Evolutionary conservation across 306 rosid genomes (phyloP).

Genomic region (Acacia crassicarpa): DNA sequence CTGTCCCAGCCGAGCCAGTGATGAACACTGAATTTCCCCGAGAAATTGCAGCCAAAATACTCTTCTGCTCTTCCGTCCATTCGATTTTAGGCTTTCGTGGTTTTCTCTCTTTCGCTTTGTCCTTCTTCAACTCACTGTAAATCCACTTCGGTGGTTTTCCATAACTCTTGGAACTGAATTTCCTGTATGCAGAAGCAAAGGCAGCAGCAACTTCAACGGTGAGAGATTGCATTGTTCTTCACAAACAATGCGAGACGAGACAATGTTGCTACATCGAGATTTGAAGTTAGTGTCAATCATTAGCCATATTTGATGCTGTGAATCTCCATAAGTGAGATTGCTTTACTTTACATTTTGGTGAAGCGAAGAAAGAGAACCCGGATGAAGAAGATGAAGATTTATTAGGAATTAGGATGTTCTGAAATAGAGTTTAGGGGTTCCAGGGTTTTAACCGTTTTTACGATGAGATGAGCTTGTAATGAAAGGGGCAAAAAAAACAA

Average conservation of each 20-base stretch:
- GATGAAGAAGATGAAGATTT: not conserved
- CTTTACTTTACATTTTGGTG: not conserved
- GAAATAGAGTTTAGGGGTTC: too few relatives aligned
- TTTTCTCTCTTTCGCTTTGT: not conserved
- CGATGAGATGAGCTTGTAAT: too few relatives aligned
- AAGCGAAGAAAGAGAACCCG: not conserved
- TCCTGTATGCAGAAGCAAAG: conserved; percentile 26
- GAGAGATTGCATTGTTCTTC: conserved; percentile 9
- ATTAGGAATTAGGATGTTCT: not conserved
- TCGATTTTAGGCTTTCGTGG: conserved; percentile 14
- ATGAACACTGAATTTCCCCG: conserved; percentile 45
- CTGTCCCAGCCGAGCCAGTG: conserved; percentile 56
- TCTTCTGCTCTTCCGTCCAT: conserved; percentile 45
- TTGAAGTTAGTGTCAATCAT: not conserved
- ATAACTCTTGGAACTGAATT: conserved; percentile 31
- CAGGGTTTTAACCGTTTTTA: too few relatives aligned
- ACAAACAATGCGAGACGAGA: not conserved
- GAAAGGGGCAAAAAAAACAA: too few relatives aligned
- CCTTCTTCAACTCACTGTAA: not conserved
- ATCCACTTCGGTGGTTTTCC: not conserved
- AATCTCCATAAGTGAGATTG: not conserved
- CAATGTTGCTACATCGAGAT: conserved; percentile 9
- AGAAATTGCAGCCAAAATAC: conserved; percentile 27
- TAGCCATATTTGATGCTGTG: not conserved
- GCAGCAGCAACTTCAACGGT: not conserved